A percentile compares a stretch with the other conserved stretches of the same genome.
Conservation (phyloP, 495 filamentous ascomycete genomes). For the Neurospora sp. region DNA sequence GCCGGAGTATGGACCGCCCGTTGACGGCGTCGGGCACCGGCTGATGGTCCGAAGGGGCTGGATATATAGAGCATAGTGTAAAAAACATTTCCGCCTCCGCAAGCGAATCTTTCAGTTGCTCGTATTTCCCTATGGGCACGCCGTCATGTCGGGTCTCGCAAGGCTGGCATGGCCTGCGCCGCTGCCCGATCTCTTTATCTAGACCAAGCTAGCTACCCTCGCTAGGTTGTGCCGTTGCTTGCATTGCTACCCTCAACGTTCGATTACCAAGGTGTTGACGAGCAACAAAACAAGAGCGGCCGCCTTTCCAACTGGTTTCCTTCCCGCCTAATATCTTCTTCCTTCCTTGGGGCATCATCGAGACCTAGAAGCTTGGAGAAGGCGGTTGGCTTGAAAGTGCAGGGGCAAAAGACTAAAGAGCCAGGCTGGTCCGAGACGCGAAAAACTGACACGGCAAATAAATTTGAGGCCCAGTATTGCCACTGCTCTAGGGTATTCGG, state of each 20-base stretch:
- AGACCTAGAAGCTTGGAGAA: background rate
- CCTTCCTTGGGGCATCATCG: background rate
- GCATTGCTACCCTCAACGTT: background rate
- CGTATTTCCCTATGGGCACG: background rate
- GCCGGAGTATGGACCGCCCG: background rate
- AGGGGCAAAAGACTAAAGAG: background rate
- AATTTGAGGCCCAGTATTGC: background rate
- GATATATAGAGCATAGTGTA: background rate
- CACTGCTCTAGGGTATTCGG: background rate
- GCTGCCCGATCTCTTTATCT: background rate
- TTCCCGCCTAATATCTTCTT: background rate
- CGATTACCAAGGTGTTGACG: background rate
- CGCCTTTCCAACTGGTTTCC: background rate
- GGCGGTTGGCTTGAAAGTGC: background rate
- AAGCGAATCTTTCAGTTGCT: background rate
- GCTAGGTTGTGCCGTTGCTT: background rate
- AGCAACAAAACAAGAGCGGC: background rate
- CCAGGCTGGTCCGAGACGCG: background rate
- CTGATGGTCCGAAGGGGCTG: background rate
- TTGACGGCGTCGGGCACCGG: background rate
- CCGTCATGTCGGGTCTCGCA: background rate
- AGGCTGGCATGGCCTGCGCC: background rate
- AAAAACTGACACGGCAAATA: background rate
- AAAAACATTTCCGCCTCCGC: background rate
- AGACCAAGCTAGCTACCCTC: background rate